Evolutionary conservation across 257 asterid species (phyloP).

Genomic region (Solanum neorickii): DNA sequence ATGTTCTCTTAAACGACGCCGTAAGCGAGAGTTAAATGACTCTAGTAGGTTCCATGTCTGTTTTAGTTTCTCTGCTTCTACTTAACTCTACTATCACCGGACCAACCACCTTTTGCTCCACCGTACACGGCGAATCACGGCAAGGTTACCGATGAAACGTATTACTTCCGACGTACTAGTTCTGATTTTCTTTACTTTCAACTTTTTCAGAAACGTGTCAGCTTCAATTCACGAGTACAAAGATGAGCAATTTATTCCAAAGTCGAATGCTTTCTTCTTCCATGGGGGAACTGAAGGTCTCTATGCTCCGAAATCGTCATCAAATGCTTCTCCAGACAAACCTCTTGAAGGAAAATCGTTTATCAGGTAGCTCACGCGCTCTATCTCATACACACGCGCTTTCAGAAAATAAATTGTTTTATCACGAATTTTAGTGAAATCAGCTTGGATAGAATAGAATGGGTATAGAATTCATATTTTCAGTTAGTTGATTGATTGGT

Average conservation of each 20-base stretch:
- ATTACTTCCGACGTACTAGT: neutral
- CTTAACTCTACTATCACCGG: neutral
- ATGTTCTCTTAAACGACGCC: neutral
- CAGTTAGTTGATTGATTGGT: neutral
- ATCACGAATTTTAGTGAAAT: neutral
- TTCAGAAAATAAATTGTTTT: neutral
- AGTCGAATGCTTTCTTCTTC: conserved; percentile 26
- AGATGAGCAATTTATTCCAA: conserved; percentile 13
- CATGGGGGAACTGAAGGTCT: conserved; percentile 25
- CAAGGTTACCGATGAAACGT: neutral
- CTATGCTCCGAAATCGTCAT: conserved; percentile 4
- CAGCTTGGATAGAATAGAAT: neutral
- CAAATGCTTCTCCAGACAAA: neutral
- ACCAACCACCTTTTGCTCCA: neutral
- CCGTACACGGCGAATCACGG: neutral
- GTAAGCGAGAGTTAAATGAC: neutral
- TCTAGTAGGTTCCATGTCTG: neutral
- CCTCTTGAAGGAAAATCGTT: conserved; percentile 14
- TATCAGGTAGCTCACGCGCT: conserved; percentile 6
- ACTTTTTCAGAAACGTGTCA: neutral
- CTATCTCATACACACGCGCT: neutral
- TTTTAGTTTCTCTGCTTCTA: neutral
- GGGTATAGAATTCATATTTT: neutral
- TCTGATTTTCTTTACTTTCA: neutral
- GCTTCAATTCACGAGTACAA: conserved; percentile 25